Evolutionary conservation across 306 rosid species (phyloP).

Genomic region (Oxytropis ochrocephala): DNA sequence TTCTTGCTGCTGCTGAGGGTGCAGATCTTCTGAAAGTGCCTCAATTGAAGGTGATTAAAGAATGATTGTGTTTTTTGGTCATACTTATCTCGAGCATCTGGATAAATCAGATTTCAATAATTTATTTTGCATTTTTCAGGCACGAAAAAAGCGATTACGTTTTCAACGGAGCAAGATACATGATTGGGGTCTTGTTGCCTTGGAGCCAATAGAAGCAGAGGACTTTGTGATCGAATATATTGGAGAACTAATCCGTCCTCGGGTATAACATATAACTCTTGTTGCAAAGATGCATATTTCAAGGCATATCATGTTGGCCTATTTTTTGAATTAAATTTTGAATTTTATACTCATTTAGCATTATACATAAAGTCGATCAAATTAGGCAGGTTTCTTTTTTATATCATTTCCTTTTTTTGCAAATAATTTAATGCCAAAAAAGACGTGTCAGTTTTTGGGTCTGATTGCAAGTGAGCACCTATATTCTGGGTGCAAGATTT

Average conservation of each 20-base stretch:
- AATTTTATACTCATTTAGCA: neutral
- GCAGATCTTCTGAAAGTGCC: slow-evolving; percentile 95
- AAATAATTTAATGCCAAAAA: neutral
- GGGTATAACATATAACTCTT: slow-evolving; percentile 38
- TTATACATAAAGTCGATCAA: neutral
- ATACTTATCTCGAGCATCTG: slow-evolving; percentile 4
- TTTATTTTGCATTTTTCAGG: slow-evolving; percentile 41
- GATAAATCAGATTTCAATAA: neutral
- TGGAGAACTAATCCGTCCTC: slow-evolving; percentile 92
- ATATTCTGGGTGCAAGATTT: slow-evolving; percentile 1
- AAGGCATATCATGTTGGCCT: neutral
- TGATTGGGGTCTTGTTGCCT: slow-evolving; percentile 97
- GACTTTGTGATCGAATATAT: slow-evolving; percentile 96
- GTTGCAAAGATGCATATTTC: neutral
- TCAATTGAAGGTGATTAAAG: slow-evolving; percentile 71
- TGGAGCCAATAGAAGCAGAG: slow-evolving; percentile 93
- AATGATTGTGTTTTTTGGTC: slow-evolving; percentile 1
- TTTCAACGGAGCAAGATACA: slow-evolving; percentile 96
- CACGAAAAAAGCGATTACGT: slow-evolving; percentile 74
- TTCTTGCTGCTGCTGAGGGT: slow-evolving; percentile 95
- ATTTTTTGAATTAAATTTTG: neutral
- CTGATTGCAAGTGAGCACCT: neutral
- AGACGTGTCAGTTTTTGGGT: neutral
- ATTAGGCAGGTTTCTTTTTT: neutral
- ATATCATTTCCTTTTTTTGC: neutral